Conservation (phyloP, 345 rosid genomes). For the Citrus hindsii region DNA sequence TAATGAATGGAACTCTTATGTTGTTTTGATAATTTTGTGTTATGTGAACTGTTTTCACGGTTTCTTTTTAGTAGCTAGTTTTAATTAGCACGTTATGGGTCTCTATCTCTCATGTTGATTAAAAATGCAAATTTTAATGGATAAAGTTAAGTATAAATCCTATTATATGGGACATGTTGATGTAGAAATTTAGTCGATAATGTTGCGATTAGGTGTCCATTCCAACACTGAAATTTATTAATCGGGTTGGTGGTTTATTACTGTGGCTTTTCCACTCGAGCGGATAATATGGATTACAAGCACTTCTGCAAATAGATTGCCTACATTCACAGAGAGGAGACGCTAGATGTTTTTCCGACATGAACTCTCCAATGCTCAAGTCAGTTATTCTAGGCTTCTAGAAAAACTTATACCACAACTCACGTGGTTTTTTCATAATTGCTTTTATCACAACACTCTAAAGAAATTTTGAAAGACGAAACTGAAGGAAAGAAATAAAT, state of each 20-base stretch:
- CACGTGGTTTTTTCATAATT: no score
- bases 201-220: fast-evolving
- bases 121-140: no score
- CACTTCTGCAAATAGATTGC: fast-evolving
- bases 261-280: fast-evolving
- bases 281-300: fast-evolving
- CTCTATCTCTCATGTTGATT: no score
- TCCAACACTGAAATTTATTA: no score
- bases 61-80: neutral
- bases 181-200: fast-evolving
- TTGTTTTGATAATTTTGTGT: neutral
- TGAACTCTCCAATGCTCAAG: fast-evolving
- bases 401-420: no score
- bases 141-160: no score
- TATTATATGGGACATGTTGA: no score
- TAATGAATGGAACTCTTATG: neutral
- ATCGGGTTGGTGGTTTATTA: fast-evolving
- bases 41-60: neutral
- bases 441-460: no score
- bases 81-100: neutral
- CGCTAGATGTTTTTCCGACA: no score
- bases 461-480: no score
- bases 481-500: no score
- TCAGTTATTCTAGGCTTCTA: fast-evolving
- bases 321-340: fast-evolving